phyloP scores from a whole-genome alignment of 2,329 filamentous ascomycete genomes.

The Aureobasidium musti region DNA sequence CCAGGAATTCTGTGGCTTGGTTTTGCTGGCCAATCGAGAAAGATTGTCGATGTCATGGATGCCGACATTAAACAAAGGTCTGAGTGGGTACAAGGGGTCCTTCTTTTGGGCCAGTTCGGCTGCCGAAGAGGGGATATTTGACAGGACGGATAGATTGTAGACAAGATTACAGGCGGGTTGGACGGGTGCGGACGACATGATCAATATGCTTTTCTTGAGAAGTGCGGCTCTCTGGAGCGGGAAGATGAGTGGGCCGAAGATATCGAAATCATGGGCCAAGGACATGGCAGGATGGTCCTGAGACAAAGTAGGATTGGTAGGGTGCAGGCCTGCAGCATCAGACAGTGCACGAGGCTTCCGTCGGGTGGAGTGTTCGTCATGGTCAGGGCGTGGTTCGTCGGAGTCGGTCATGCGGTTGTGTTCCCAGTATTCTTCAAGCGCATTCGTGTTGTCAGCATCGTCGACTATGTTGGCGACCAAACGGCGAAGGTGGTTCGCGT shows the following conservation, averaged over 20 bases:
- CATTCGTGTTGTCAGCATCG: constrained; percentile 62
- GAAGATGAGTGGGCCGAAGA: constrained; percentile 89
- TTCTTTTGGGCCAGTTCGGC: constrained; percentile 63
- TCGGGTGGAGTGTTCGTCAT: constrained; percentile 58
- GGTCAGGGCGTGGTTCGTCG: constrained; percentile 54
- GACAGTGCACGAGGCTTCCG: constrained; percentile 55
- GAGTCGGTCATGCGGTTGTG: constrained; percentile 48
- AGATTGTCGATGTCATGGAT: constrained; percentile 88
- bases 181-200: constrained; percentile 84
- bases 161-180: constrained; percentile 90
- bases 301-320: constrained; percentile 67
- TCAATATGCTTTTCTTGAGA: constrained; percentile 81
- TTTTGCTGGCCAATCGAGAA: constrained; percentile 58
- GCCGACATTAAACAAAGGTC: constrained; percentile 88
- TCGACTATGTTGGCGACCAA: constrained; percentile 68
- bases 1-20: constrained; percentile 61
- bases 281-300: constrained; percentile 85
- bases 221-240: constrained; percentile 86
- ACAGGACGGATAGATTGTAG: constrained; percentile 90
- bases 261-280: constrained; percentile 72
- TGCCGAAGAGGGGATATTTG: constrained; percentile 78
- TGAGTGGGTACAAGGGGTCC: constrained; percentile 64
- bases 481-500: constrained; percentile 73
- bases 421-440: constrained; percentile 81
- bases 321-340: constrained; percentile 60